phyloP scores from a whole-genome alignment of 495 filamentous ascomycete genomes.

The Gamarada debralockiae region DNA sequence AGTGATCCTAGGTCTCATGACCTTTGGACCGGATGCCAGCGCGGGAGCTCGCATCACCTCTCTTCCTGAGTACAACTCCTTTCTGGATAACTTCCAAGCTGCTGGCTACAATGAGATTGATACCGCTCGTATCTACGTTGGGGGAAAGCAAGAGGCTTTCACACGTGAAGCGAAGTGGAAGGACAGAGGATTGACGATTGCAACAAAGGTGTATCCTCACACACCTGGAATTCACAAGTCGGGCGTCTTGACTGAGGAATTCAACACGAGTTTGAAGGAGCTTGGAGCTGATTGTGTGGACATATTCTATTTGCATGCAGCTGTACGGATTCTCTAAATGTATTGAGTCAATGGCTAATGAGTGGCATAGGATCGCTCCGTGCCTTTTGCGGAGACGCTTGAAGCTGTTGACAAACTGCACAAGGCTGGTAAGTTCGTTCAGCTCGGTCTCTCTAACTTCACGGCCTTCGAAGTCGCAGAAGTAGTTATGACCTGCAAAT shows the following conservation, averaged over 20 bases:
- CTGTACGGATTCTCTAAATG: slow-evolving; percentile 27
- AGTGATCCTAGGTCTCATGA: slow-evolving; percentile 61
- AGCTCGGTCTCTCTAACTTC: slow-evolving; percentile 79
- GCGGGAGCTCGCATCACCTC: slow-evolving; percentile 55
- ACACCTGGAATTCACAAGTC: slow-evolving; percentile 23
- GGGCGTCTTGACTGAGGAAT: slow-evolving; percentile 17
- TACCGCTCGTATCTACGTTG: slow-evolving; percentile 73
- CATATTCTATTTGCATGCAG: slow-evolving; percentile 84
- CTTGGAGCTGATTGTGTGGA: slow-evolving; percentile 75
- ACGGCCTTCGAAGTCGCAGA: slow-evolving; percentile 91
- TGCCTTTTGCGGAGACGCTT: slow-evolving; percentile 78
- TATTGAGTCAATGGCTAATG: slow-evolving; percentile 12
- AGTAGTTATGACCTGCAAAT: slow-evolving; percentile 75
- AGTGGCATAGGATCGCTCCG: slow-evolving; percentile 52
- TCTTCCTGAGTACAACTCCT: slow-evolving; percentile 57
- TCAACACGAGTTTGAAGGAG: slow-evolving; percentile 65
- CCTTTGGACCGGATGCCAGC: slow-evolving; percentile 45
- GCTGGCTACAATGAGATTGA: slow-evolving; percentile 78
- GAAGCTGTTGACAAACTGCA: slow-evolving; percentile 74
- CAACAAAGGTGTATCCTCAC: slow-evolving; percentile 64
- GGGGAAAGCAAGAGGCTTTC: slow-evolving; percentile 75
- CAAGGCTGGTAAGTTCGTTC: slow-evolving; percentile 83
- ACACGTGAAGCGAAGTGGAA: slow-evolving; percentile 75
- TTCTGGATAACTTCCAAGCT: slow-evolving; percentile 65
- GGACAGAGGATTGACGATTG: slow-evolving; percentile 74